These are phyloP conservation scores for Candida verbasci DNA, from an alignment of 805 yeast species.

Conservation along the genomic window DNA sequence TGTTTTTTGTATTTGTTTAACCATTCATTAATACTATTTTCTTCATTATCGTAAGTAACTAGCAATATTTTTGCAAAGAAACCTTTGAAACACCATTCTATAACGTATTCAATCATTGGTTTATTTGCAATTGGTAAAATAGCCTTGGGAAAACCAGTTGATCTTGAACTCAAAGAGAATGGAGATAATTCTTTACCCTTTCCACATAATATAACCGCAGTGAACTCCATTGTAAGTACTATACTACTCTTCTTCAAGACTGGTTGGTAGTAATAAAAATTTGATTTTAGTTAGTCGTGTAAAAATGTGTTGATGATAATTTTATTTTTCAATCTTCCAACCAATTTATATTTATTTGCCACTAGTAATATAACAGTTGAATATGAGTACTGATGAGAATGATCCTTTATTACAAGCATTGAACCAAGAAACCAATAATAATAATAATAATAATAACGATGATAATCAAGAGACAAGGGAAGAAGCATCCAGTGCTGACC, in stretches of 20 bases:
- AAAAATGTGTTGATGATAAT: neutral
- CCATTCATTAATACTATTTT: conserved; percentile 41
- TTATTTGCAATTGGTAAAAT: conserved; percentile 83
- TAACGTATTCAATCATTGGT: conserved; percentile 81
- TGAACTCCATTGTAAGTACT: conserved; percentile 72
- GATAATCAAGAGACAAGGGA: conserved; percentile 6
- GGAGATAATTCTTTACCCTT: conserved; percentile 73
- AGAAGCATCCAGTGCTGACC: conserved; percentile 38
- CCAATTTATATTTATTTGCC: conserved; percentile 2
- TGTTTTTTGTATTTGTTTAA: conserved; percentile 7
- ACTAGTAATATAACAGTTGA: neutral
- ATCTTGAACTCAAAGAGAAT: conserved; percentile 50
- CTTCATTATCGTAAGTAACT: conserved; percentile 48
- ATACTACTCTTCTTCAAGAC: neutral
- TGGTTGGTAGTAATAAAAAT: neutral
- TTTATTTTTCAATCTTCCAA: neutral
- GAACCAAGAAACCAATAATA: conserved; percentile 25
- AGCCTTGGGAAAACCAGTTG: conserved; percentile 75
- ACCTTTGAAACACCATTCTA: conserved; percentile 91
- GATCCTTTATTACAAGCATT: conserved; percentile 77
- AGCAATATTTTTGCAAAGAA: conserved; percentile 68
- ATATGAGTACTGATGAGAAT: conserved; percentile 55
- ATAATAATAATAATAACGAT: conserved; percentile 13
- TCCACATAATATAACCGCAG: conserved; percentile 88
- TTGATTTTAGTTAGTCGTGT: conserved; percentile 6